Percentiles rank a stretch among this genome's conserved stretches.
Evolutionary conservation across 1,284 basidiomycete species (phyloP).

Genomic region (Sporisorium reilianum): DNA sequence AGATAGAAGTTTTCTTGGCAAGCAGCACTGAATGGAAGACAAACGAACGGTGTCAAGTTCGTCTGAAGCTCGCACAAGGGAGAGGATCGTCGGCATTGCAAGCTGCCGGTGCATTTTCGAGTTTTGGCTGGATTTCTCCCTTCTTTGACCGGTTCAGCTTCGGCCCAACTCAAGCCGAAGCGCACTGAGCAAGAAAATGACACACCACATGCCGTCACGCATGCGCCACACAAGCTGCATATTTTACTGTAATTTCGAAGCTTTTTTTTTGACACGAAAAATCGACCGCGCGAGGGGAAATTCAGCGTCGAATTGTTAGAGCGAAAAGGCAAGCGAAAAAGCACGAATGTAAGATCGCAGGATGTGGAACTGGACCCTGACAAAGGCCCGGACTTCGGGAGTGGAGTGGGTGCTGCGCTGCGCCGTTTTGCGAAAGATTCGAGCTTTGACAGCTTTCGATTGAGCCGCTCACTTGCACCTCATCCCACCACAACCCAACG

Average conservation of each 20-base stretch:
- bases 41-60: no score
- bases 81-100: no score
- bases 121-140: not conserved
- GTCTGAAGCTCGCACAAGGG: no score
- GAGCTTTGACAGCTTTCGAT: conserved; percentile 4
- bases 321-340: no score
- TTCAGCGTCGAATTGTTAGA: no score
- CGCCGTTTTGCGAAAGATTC: not conserved
- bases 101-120: no score
- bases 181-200: not conserved
- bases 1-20: not conserved
- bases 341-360: conserved; percentile 1
- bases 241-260: no score
- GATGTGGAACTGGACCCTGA: conserved; percentile 3
- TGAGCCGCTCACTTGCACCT: not conserved
- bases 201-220: not conserved
- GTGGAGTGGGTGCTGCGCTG: not conserved
- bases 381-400: not conserved
- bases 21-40: not conserved
- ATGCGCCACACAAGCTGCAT: conserved; percentile 2
- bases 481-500: not conserved
- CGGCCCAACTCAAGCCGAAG: not conserved
- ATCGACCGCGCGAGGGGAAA: no score
- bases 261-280: no score
- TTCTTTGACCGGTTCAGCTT: no score